A percentile compares a stretch with the other conserved stretches of the same genome.
phyloP scores from a whole-genome alignment of 2,329 filamentous ascomycete genomes.

The Botryotinia calthae region DNA sequence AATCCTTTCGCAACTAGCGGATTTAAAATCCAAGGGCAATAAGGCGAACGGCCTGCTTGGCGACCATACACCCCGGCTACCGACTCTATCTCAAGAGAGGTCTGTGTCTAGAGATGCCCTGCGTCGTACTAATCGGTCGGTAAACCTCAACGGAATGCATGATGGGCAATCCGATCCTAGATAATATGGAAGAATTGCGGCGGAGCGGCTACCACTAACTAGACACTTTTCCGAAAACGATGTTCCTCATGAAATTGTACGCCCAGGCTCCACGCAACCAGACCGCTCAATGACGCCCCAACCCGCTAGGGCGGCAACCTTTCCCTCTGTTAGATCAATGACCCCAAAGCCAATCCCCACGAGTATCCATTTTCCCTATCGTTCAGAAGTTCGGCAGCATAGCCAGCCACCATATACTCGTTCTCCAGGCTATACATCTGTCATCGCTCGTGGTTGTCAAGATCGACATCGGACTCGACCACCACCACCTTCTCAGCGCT shows the following conservation, averaged over 20 bases:
- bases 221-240: neutral
- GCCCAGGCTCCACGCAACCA: neutral
- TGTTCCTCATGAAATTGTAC: neutral
- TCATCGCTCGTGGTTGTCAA: neutral
- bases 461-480: neutral
- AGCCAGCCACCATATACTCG: conserved; percentile 7
- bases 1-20: neutral
- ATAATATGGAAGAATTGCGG: conserved; percentile 1
- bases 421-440: neutral
- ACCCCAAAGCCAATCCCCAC: neutral
- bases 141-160: conserved; percentile 1
- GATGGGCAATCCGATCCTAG: conserved; percentile 11
- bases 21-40: neutral
- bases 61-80: neutral
- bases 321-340: neutral
- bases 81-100: neutral
- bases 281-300: conserved; percentile 4
- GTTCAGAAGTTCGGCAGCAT: conserved; percentile 4
- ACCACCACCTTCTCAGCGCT: neutral
- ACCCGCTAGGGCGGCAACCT: neutral
- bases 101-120: neutral
- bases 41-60: neutral
- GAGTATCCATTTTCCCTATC: neutral
- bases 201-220: neutral
- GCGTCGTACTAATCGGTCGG: neutral